Evolutionary conservation across 495 filamentous ascomycete genomes (phyloP).

Genomic region (Cenococcum geophilum): DNA sequence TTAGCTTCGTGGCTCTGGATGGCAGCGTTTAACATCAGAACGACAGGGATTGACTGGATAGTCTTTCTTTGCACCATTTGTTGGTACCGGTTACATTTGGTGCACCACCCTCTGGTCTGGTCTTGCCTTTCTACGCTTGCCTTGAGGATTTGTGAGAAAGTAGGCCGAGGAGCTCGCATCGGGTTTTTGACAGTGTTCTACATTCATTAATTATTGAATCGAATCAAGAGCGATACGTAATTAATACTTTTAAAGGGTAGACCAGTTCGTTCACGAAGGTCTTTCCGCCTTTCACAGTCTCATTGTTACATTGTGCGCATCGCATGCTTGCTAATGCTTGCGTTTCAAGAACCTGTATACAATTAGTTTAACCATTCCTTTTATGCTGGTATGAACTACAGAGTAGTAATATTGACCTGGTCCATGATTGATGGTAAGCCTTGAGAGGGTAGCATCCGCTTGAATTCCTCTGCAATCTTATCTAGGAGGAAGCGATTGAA

Average conservation of each 20-base stretch:
- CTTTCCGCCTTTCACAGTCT: constrained; percentile 60
- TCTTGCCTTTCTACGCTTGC: constrained; percentile 80
- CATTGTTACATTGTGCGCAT: constrained; percentile 76
- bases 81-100: constrained; percentile 78
- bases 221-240: too few relatives aligned
- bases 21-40: constrained; percentile 78
- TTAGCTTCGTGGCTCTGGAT: constrained; percentile 63
- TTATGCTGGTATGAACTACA: too few relatives aligned
- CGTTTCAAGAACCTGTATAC: constrained; percentile 35
- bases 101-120: constrained; percentile 82
- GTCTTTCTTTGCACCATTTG: constrained; percentile 71
- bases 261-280: constrained; percentile 75
- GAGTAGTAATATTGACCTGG: constrained; percentile 32
- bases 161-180: constrained; percentile 43
- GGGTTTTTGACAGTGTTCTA: constrained; percentile 24
- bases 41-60: constrained; percentile 68
- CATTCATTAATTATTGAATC: too few relatives aligned
- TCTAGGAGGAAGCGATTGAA: constrained; percentile 71
- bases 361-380: too few relatives aligned
- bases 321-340: constrained; percentile 55
- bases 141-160: constrained; percentile 79
- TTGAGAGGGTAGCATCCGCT: constrained; percentile 52
- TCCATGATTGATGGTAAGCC: constrained; percentile 47
- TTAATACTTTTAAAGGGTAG: constrained; percentile 47
- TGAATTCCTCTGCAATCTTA: constrained; percentile 64